Evolutionary conservation across 2,329 filamentous ascomycete species (phyloP).

Genomic region (Stagonosporopsis chrysanthemi): DNA sequence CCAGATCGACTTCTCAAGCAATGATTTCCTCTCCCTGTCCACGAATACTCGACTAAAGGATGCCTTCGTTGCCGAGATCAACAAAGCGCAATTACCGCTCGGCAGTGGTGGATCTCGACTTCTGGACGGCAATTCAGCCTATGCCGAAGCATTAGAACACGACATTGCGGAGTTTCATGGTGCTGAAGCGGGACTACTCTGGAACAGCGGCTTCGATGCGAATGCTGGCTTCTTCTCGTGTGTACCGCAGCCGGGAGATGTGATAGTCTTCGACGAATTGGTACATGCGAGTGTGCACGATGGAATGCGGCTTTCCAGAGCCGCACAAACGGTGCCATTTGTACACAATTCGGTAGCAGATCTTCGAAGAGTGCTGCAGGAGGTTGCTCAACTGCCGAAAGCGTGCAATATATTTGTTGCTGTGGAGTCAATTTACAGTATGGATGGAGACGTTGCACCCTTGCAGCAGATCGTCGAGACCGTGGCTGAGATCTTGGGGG

Average conservation of each 20-base stretch:
- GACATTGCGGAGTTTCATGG: slow-evolving; percentile 68
- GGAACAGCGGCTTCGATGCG: slow-evolving; percentile 64
- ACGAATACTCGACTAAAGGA: slow-evolving; percentile 56
- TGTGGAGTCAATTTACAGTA: slow-evolving; percentile 67
- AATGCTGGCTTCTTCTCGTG: slow-evolving; percentile 58
- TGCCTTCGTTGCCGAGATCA: slow-evolving; percentile 58
- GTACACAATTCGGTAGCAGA: slow-evolving; percentile 62
- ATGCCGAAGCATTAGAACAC: slow-evolving; percentile 65
- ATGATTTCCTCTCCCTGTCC: slow-evolving; percentile 69
- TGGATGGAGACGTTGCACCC: slow-evolving; percentile 79
- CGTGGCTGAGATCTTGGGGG: slow-evolving; percentile 64
- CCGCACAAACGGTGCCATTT: slow-evolving; percentile 59
- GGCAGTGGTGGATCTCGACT: slow-evolving; percentile 68
- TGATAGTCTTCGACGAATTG: slow-evolving; percentile 72
- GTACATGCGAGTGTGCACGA: slow-evolving; percentile 83
- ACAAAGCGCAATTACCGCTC: slow-evolving; percentile 51
- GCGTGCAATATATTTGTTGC: slow-evolving; percentile 43
- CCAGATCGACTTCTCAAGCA: slow-evolving; percentile 68
- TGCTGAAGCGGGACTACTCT: slow-evolving; percentile 64
- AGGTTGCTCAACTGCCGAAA: slow-evolving; percentile 29
- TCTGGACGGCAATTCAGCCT: slow-evolving; percentile 69
- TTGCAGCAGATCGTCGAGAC: slow-evolving; percentile 66
- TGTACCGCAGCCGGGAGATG: slow-evolving; percentile 56
- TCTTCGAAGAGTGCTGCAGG: slow-evolving; percentile 53
- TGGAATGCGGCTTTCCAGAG: slow-evolving; percentile 71